Evolutionary conservation across 1,139 yeast species (phyloP), one percentile per base, ranked within the genome.

Genomic region (Meyerozyma carpophila): DNA sequence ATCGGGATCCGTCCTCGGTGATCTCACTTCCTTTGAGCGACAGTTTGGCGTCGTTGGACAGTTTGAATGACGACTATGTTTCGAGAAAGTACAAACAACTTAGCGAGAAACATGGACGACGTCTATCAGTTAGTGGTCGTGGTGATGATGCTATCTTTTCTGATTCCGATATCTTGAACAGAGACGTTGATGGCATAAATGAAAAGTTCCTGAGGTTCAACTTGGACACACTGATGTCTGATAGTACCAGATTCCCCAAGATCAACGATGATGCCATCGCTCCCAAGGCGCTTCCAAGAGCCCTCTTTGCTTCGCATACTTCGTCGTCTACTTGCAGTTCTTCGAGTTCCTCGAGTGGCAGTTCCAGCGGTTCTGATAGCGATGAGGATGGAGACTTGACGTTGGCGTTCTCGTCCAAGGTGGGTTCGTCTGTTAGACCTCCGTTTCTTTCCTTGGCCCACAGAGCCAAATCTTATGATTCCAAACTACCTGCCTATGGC

Each of bases 1-100:
- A 48, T 16, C 49, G 62, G 31, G 50, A 71, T 41, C 59, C 66
- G 1, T 62, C 70, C 1, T 69, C 75, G 1, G 70, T 69, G 3
- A 66, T 73, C 54, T 63, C 82, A 16, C 59, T 84, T 38, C 88
- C 90, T 0, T 70, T 82, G 16, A 82, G 80, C 50, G 87, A 84
- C 42, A 82, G 90, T 50, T 84, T 83, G 68, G 93, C 91, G 1
- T 84, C 91, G 0, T 66, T 85, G 56, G 90, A 84, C 57, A 82
- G 90, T 56, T 73, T 79, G 44, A 82, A 82, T 57, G 84, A 83
- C 52, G 88, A 82, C 43, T 72, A 68, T 45, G 59, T 73, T 43
- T 52, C 59, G 21, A 53, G 56, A 44, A 70, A 70, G 47, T 72
- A 69, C 47, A 62, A 62, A 34, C 73, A 70, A 47, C 64, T 52